Conservation (phyloP, 345 rosid species). For the Carallia brachiata region DNA sequence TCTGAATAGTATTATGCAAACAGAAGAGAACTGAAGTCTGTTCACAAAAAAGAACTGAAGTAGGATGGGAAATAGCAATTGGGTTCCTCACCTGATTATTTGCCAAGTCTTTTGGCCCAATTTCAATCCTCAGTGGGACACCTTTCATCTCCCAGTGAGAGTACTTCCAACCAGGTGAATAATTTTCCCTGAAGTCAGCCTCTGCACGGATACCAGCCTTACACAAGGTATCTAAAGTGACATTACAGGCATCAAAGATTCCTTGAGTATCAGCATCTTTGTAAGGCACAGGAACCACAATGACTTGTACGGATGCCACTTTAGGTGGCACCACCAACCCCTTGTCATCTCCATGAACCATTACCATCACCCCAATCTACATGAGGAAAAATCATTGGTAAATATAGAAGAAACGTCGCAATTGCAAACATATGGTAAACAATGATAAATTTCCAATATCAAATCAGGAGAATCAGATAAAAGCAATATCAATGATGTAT, state of each 20-base stretch:
- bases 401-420: background rate
- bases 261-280: constrained; percentile 89
- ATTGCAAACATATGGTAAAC: background rate
- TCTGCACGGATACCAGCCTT: constrained; percentile 79
- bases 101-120: constrained; percentile 86
- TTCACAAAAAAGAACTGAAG: constrained; percentile 1
- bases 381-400: background rate
- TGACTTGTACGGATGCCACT: constrained; percentile 82
- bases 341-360: constrained; percentile 97
- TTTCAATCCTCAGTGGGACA: constrained; percentile 94
- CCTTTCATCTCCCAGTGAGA: constrained; percentile 99
- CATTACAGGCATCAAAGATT: constrained; percentile 78
- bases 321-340: constrained; percentile 88
- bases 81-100: constrained; percentile 59
- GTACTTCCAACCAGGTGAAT: constrained; percentile 98
- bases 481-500: background rate
- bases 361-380: constrained; percentile 95
- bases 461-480: background rate
- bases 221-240: constrained; percentile 57
- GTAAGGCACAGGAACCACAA: constrained; percentile 89
- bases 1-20: background rate
- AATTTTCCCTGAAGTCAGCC: constrained; percentile 79
- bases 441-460: background rate
- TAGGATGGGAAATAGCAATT: background rate
- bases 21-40: constrained; percentile 4